phyloP scores from a whole-genome alignment of 2,329 filamentous ascomycete species.

The Aspergillus unguis region DNA sequence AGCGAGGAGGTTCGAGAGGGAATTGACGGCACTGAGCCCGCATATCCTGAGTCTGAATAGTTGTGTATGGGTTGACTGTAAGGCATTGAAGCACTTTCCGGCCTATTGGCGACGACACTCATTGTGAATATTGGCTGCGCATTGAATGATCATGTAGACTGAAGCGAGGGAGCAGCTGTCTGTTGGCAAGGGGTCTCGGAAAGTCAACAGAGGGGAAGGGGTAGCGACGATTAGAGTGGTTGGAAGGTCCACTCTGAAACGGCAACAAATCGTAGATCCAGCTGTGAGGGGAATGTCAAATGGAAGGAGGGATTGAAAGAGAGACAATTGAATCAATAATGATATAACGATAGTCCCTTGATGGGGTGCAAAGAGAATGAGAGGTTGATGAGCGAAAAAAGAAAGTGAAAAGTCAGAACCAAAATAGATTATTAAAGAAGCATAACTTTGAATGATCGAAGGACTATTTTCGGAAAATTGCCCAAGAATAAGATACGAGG shows the following conservation, averaged over 20 bases:
- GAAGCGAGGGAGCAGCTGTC: conserved; percentile 1
- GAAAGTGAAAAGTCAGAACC: conserved; percentile 10
- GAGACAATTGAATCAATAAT: not conserved
- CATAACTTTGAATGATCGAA: conserved; percentile 11
- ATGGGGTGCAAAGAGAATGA: not conserved
- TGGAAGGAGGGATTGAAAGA: not conserved
- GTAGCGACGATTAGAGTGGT: conserved; percentile 9
- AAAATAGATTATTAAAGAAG: conserved; percentile 5
- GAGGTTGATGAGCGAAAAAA: not conserved
- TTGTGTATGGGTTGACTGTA: conserved; percentile 27
- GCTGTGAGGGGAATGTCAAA: not conserved
- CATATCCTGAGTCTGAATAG: conserved; percentile 29
- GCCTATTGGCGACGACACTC: conserved; percentile 41
- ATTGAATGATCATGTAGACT: conserved; percentile 16
- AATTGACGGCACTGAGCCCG: conserved; percentile 29
- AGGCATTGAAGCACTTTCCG: conserved; percentile 32
- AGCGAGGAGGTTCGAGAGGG: conserved; percentile 33
- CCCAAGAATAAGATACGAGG: not conserved
- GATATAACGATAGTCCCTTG: no score
- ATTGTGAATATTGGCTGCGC: conserved; percentile 26
- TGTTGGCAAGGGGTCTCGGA: conserved; percentile 13
- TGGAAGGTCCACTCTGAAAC: conserved; percentile 1
- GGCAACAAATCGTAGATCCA: conserved; percentile 1
- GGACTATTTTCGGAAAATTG: conserved; percentile 18
- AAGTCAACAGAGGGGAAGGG: conserved; percentile 9